Conservation (phyloP, 352 stramenopile genomes). For the Phytophthora constricta region DNA sequence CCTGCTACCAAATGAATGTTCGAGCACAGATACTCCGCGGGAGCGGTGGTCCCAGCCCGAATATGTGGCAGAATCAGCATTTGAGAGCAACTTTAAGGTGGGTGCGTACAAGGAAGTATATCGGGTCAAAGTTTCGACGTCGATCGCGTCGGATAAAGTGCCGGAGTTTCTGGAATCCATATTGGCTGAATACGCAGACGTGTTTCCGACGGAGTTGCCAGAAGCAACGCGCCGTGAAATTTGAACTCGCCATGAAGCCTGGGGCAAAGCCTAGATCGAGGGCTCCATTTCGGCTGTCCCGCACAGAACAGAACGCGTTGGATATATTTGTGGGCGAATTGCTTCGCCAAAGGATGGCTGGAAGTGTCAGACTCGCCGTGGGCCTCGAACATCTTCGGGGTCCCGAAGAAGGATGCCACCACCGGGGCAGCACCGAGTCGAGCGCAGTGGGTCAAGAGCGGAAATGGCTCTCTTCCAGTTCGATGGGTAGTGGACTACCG, state of each 20-base stretch:
- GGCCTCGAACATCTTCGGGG: conserved; percentile 27
- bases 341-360: conserved; percentile 20
- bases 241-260: conserved; percentile 17
- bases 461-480: too few relatives aligned
- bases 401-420: conserved; percentile 17
- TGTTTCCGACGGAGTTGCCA: conserved; percentile 4
- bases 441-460: background rate
- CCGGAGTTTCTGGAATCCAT: background rate
- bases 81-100: background rate
- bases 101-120: background rate
- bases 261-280: conserved; percentile 11
- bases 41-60: background rate
- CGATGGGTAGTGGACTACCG: too few relatives aligned
- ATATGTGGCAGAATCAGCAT: background rate
- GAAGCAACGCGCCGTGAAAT: conserved; percentile 7
- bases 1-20: background rate
- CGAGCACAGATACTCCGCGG: background rate
- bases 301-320: conserved; percentile 15
- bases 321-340: conserved; percentile 13
- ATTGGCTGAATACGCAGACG: conserved; percentile 1
- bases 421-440: background rate
- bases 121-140: background rate
- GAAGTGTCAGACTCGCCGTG: conserved; percentile 13
- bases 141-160: background rate
- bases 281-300: conserved; percentile 12